These are phyloP conservation scores for Lolium rigidum DNA, from an alignment of 176 grass and related monocot species.

Conservation along the genomic window DNA sequence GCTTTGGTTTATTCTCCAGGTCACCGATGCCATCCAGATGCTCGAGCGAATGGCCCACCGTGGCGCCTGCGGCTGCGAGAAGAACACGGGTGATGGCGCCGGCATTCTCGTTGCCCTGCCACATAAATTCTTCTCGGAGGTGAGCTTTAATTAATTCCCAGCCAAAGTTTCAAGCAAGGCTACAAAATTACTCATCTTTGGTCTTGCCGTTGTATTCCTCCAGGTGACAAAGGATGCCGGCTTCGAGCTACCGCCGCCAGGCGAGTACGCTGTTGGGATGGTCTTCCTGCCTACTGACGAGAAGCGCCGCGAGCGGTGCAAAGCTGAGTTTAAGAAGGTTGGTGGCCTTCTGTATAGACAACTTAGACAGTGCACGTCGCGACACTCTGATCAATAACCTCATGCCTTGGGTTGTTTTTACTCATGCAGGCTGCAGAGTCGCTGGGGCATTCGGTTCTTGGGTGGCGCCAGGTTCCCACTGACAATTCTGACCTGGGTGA, in stretches of 20 bases:
- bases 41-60: constrained; percentile 96
- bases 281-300: constrained; percentile 86
- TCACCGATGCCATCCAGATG: constrained; percentile 88
- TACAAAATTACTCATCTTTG: constrained; percentile 27
- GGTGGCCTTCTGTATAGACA: not conserved
- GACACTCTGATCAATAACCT: constrained; percentile 3
- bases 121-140: constrained; percentile 78
- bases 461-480: constrained; percentile 87
- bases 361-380: not conserved
- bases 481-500: constrained; percentile 87
- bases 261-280: constrained; percentile 89
- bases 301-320: constrained; percentile 68
- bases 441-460: constrained; percentile 78
- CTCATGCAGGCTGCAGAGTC: constrained; percentile 73
- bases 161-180: not conserved
- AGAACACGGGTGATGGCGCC: constrained; percentile 94
- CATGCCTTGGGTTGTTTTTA: constrained; percentile 30
- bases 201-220: constrained; percentile 31
- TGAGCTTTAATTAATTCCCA: constrained; percentile 19
- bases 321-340: constrained; percentile 89
- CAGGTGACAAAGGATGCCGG: constrained; percentile 83
- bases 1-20: constrained; percentile 47
- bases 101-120: constrained; percentile 95
- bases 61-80: constrained; percentile 93
- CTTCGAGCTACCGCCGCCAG: constrained; percentile 74